phyloP scores from a whole-genome alignment of 2,329 filamentous ascomycete genomes.

The Bipolaris cookei region DNA sequence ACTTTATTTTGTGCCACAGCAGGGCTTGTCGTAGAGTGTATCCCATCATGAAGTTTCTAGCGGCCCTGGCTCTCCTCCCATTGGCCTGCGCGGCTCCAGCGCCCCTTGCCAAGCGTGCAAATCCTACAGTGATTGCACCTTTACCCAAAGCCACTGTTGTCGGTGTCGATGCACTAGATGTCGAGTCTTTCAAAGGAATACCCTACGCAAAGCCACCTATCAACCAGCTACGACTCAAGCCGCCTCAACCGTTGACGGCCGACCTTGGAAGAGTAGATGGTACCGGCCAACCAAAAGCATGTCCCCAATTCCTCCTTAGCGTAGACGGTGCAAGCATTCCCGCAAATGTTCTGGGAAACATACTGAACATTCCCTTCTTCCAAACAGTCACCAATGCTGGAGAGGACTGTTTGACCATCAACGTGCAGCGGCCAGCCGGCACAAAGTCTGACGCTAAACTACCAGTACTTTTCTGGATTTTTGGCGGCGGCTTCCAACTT shows the following conservation, averaged over 20 bases:
- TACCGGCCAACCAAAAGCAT: constrained; percentile 64
- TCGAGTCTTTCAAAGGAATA: constrained; percentile 76
- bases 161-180: constrained; percentile 53
- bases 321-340: constrained; percentile 49
- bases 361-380: constrained; percentile 50
- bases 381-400: constrained; percentile 47
- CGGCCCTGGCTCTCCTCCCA: constrained; percentile 34
- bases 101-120: constrained; percentile 54
- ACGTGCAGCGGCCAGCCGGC: constrained; percentile 51
- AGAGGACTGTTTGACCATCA: constrained; percentile 55
- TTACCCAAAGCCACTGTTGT: constrained; percentile 61
- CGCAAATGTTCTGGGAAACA: constrained; percentile 44
- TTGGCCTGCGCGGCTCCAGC: constrained; percentile 43
- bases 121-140: constrained; percentile 61
- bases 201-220: constrained; percentile 75
- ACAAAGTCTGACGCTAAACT: constrained; percentile 49
- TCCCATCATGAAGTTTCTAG: constrained; percentile 37
- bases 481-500: constrained; percentile 52
- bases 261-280: constrained; percentile 67
- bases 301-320: constrained; percentile 74
- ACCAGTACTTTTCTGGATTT: constrained; percentile 59
- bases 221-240: constrained; percentile 70
- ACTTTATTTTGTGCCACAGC: background rate
- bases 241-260: constrained; percentile 66
- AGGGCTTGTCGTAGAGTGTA: background rate